phyloP scores from a whole-genome alignment of 106 monocot species.

The Dactylorhiza incarnata region DNA sequence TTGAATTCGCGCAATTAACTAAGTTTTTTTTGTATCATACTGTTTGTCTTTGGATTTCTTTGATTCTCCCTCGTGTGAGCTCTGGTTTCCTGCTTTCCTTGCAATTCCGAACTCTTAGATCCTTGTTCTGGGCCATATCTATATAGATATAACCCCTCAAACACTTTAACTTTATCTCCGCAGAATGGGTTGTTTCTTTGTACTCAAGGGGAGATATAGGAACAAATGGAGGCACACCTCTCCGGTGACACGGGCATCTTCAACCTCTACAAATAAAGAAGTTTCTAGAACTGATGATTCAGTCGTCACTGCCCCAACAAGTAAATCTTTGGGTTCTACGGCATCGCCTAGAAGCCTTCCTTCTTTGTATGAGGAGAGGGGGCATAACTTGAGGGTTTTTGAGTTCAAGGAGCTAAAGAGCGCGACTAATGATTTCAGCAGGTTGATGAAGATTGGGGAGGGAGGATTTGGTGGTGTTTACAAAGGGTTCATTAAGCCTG shows the following conservation, averaged over 20 bases:
- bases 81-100: not conserved
- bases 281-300: conserved; percentile 4
- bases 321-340: conserved; percentile 18
- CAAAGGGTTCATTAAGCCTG: conserved; percentile 17
- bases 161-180: not conserved
- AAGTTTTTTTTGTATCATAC: no score
- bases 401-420: conserved; percentile 18
- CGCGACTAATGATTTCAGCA: conserved; percentile 23
- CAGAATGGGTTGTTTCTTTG: conserved; percentile 13
- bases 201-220: conserved; percentile 4
- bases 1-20: no score
- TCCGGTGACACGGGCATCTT: not conserved
- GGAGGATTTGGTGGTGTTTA: conserved; percentile 27
- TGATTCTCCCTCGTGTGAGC: not conserved
- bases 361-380: conserved; percentile 24
- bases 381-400: conserved; percentile 17
- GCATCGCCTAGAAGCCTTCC: conserved; percentile 15
- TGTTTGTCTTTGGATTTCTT: not conserved
- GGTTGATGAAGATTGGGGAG: conserved; percentile 22
- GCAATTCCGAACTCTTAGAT: not conserved
- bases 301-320: conserved; percentile 6
- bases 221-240: not conserved
- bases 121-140: not conserved
- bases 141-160: not conserved
- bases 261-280: not conserved